Evolutionary conservation across 768 basidiomycete genomes (phyloP).

Genomic region (Lentinus brumalis): DNA sequence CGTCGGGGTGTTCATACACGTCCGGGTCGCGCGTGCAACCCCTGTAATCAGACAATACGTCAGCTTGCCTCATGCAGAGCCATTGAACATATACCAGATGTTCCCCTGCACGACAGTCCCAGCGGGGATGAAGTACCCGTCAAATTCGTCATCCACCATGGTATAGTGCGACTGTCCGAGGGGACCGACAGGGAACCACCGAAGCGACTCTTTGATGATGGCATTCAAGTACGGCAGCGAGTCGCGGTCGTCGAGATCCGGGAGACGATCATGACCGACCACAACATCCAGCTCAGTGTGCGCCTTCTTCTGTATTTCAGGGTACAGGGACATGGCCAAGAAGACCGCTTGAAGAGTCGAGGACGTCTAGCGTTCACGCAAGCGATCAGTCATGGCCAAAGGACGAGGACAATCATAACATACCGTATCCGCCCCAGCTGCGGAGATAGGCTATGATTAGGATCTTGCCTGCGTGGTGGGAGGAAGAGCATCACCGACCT

Average conservation of each 20-base stretch:
- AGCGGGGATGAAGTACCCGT: constrained; percentile 5
- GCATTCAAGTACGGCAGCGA: constrained; percentile 31
- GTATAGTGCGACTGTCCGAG: constrained; percentile 6
- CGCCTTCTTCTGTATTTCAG: constrained; percentile 34
- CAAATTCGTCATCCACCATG: constrained; percentile 3
- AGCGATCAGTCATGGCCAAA: neutral
- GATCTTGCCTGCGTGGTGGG: neutral
- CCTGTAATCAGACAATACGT: neutral
- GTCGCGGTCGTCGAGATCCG: constrained; percentile 25
- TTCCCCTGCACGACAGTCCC: constrained; percentile 10
- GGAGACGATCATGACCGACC: constrained; percentile 33
- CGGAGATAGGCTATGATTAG: neutral
- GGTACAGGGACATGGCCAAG: constrained; percentile 28
- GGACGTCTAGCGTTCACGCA: constrained; percentile 5
- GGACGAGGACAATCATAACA: neutral
- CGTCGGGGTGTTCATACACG: constrained; percentile 3
- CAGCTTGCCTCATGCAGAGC: neutral
- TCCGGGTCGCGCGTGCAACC: constrained; percentile 8
- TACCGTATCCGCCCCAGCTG: constrained; percentile 4
- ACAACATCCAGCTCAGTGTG: constrained; percentile 42
- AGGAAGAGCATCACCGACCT: neutral
- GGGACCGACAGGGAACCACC: constrained; percentile 18
- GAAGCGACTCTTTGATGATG: constrained; percentile 33
- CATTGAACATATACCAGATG: constrained; percentile 14
- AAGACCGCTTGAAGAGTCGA: constrained; percentile 19